Evolutionary conservation across 495 filamentous ascomycete genomes (phyloP).

Genomic region (Amphirosellinia nigrospora): DNA sequence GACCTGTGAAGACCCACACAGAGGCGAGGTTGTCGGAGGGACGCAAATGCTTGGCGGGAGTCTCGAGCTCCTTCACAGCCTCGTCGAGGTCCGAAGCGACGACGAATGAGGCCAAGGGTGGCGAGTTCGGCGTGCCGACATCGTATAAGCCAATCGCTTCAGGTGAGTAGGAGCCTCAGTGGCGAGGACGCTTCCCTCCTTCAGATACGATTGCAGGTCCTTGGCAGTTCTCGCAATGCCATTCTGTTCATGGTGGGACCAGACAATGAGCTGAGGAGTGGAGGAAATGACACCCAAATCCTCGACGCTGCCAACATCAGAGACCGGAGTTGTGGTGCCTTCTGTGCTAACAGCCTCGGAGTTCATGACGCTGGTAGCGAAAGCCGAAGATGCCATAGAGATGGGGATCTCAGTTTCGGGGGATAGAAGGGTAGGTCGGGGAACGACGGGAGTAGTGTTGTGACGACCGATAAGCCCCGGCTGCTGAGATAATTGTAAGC

Average conservation of each 20-base stretch:
- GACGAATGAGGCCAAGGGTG: slow-evolving; percentile 46
- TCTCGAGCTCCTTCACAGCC: slow-evolving; percentile 28
- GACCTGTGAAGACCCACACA: slow-evolving; percentile 42
- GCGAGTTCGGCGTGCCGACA: slow-evolving; percentile 47
- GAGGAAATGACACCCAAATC: slow-evolving; percentile 28
- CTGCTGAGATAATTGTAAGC: slow-evolving; percentile 33
- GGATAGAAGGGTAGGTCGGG: slow-evolving; percentile 22
- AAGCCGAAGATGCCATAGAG: slow-evolving; percentile 24
- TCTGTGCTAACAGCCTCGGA: slow-evolving; percentile 30
- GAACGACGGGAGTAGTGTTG: slow-evolving; percentile 30
- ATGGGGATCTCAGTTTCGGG: slow-evolving; percentile 10
- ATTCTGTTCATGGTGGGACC: slow-evolving; percentile 39
- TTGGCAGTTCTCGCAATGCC: slow-evolving; percentile 34
- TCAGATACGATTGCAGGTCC: slow-evolving; percentile 31
- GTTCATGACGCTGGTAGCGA: slow-evolving; percentile 27
- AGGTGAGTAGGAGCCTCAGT: slow-evolving; percentile 28
- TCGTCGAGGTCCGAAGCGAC: slow-evolving; percentile 37
- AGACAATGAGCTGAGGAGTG: slow-evolving; percentile 35
- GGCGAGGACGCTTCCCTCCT: slow-evolving; percentile 23
- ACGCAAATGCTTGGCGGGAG: slow-evolving; percentile 30
- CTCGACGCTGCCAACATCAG: slow-evolving; percentile 23
- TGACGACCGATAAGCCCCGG: slow-evolving; percentile 29
- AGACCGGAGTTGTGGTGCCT: slow-evolving; percentile 32
- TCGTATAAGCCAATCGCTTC: slow-evolving; percentile 44
- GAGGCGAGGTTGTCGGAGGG: slow-evolving; percentile 29